Conservation (phyloP, 345 rosid species). For the Orychophragmus violaceus region DNA sequence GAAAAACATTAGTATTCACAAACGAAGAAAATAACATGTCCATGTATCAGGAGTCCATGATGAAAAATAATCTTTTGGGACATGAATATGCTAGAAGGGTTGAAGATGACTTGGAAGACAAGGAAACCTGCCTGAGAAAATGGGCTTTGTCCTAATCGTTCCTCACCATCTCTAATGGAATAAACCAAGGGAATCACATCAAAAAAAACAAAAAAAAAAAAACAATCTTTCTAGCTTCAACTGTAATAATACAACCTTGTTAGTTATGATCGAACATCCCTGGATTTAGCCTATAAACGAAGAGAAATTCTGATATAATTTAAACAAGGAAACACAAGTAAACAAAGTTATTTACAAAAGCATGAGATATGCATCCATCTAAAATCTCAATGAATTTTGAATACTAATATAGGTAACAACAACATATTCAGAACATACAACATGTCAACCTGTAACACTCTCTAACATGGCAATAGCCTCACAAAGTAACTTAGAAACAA, state of each 20-base stretch:
- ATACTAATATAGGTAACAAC: constrained; percentile 6
- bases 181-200: no score
- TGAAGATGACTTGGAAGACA: neutral
- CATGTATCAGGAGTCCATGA: neutral
- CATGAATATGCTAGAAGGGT: neutral
- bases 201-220: no score
- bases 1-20: constrained; percentile 6
- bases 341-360: constrained; percentile 14
- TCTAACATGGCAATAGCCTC: constrained; percentile 17
- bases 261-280: neutral
- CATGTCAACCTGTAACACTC: constrained; percentile 11
- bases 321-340: neutral
- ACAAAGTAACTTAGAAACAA: neutral
- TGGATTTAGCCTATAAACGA: neutral
- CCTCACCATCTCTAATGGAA: no score
- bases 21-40: constrained; percentile 25
- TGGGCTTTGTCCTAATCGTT: neutral
- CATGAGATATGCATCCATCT: constrained; percentile 19
- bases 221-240: neutral
- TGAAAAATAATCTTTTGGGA: neutral
- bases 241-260: neutral
- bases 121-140: neutral
- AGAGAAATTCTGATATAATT: constrained; percentile 4
- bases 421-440: constrained; percentile 20
- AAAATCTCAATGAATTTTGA: constrained; percentile 22